Percentiles rank a stretch among this genome's conserved stretches.
Conservation (phyloP, 1,284 basidiomycete genomes). For the Melampsora americana region DNA sequence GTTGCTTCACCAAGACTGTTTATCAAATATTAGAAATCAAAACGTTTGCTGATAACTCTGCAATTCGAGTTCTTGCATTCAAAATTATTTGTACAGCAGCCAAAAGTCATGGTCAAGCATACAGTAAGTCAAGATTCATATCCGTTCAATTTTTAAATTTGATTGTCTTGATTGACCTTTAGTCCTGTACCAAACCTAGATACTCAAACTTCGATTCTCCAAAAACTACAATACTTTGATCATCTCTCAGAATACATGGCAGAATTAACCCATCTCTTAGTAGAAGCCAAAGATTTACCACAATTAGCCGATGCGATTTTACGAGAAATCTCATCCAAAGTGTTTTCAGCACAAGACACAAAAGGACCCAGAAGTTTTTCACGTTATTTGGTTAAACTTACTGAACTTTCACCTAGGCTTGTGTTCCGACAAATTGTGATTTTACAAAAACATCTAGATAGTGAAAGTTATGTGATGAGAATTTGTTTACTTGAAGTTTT, state of each 20-base stretch:
- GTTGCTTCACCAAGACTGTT: conserved; percentile 75
- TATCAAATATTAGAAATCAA: conserved; percentile 84
- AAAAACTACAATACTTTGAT: conserved; percentile 87
- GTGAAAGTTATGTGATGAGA: conserved; percentile 95
- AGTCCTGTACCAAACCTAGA: not conserved
- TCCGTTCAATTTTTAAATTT: not conserved
- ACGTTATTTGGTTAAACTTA: conserved; percentile 75
- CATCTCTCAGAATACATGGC: conserved; percentile 92
- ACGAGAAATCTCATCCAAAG: conserved; percentile 70
- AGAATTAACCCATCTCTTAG: conserved; percentile 74
- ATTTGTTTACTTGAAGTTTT: conserved; percentile 56
- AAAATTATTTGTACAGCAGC: conserved; percentile 87
- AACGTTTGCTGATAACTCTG: conserved; percentile 73
- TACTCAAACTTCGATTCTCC: conserved; percentile 85
- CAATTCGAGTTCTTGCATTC: conserved; percentile 72
- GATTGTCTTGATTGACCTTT: no score
- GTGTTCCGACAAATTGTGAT: conserved; percentile 87
- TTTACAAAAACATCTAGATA: conserved; percentile 79
- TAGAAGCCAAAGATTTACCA: conserved; percentile 80
- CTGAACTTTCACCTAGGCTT: conserved; percentile 76
- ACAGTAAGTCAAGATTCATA: conserved; percentile 56
- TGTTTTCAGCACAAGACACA: conserved; percentile 74
- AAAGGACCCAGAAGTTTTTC: conserved; percentile 85
- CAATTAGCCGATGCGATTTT: conserved; percentile 88
- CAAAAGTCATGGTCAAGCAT: conserved; percentile 81